phyloP scores from a whole-genome alignment of 176 grass and related monocot genomes.

The Poa pratensis region DNA sequence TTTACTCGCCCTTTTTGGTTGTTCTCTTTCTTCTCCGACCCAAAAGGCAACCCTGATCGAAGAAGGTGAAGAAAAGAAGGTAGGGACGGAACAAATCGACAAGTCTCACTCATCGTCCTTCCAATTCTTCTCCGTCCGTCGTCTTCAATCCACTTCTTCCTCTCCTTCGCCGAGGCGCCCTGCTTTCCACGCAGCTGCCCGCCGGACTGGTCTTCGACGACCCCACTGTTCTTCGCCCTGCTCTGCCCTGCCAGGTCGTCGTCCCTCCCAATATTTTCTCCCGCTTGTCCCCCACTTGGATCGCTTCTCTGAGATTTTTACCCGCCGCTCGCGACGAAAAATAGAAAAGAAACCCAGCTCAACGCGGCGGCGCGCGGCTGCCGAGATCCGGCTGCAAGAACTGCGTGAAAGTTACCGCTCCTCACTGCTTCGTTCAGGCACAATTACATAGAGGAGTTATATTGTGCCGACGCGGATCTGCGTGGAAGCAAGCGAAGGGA shows the following conservation, averaged over 20 bases:
- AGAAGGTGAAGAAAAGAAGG: neutral
- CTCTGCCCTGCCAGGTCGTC: slow-evolving; percentile 15
- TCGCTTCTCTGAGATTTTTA: slow-evolving; percentile 28
- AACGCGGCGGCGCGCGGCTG: slow-evolving; percentile 5
- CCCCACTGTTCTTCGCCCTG: slow-evolving; percentile 15
- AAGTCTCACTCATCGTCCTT: neutral
- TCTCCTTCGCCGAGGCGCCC: neutral
- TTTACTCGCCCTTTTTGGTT: neutral
- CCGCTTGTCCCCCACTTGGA: slow-evolving; percentile 3
- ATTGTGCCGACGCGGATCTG: slow-evolving; percentile 51
- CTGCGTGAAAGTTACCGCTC: slow-evolving; percentile 21
- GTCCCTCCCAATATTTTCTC: neutral
- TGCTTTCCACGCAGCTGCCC: slow-evolving; percentile 46
- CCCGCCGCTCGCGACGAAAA: neutral
- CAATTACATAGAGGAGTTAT: slow-evolving; percentile 5
- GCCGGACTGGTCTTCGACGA: slow-evolving; percentile 27
- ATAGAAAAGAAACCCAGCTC: neutral
- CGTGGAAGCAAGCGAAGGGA: neutral
- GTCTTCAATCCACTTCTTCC: slow-evolving; percentile 37
- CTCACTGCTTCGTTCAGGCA: neutral
- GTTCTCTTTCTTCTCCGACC: neutral
- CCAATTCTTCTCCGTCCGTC: slow-evolving; percentile 48
- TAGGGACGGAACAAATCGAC: slow-evolving; percentile 33
- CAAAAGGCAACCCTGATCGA: slow-evolving; percentile 2
- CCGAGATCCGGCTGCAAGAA: slow-evolving; percentile 28